A percentile compares a stretch with the other conserved stretches of the same genome.
phyloP scores from a whole-genome alignment of 2,329 filamentous ascomycete species.

The Aspergillus sp. region DNA sequence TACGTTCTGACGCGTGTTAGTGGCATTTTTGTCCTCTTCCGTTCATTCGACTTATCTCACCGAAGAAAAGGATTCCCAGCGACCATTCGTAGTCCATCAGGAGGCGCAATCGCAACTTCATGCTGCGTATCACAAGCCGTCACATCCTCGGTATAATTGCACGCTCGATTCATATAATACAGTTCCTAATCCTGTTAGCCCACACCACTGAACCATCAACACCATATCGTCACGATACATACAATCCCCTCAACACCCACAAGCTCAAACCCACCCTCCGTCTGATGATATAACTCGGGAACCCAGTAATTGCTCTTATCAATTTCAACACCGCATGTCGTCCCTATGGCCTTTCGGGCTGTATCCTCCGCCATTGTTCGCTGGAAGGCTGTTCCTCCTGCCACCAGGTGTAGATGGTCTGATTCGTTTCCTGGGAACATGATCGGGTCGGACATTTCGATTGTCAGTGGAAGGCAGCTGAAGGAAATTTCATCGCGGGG shows the following conservation, averaged over 20 bases:
- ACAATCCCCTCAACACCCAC: constrained; percentile 13
- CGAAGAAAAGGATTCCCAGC: constrained; percentile 14
- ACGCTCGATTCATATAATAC: constrained; percentile 17
- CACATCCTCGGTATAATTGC: constrained; percentile 10
- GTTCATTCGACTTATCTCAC: constrained; percentile 1
- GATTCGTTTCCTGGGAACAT: constrained; percentile 54
- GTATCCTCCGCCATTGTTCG: constrained; percentile 54
- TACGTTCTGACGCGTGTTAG: constrained; percentile 9
- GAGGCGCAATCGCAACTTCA: constrained; percentile 12
- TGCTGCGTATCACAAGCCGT: constrained; percentile 6
- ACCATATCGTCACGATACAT: background rate
- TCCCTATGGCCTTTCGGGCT: constrained; percentile 32
- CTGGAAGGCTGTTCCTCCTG: constrained; percentile 63
- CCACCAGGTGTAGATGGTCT: constrained; percentile 61
- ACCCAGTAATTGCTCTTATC: constrained; percentile 75
- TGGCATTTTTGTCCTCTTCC: background rate
- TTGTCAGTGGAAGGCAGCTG: constrained; percentile 22
- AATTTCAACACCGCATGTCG: constrained; percentile 58
- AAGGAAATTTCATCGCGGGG: constrained; percentile 14
- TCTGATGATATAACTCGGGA: constrained; percentile 59
- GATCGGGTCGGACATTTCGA: constrained; percentile 54
- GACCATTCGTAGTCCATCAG: constrained; percentile 16
- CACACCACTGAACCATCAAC: too few species aligned
- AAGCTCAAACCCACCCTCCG: constrained; percentile 11
- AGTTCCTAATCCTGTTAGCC: constrained; percentile 10